These are phyloP conservation scores for Lentinus polychrous DNA, from an alignment of 1,284 basidiomycete genomes.

Conservation along the genomic window DNA sequence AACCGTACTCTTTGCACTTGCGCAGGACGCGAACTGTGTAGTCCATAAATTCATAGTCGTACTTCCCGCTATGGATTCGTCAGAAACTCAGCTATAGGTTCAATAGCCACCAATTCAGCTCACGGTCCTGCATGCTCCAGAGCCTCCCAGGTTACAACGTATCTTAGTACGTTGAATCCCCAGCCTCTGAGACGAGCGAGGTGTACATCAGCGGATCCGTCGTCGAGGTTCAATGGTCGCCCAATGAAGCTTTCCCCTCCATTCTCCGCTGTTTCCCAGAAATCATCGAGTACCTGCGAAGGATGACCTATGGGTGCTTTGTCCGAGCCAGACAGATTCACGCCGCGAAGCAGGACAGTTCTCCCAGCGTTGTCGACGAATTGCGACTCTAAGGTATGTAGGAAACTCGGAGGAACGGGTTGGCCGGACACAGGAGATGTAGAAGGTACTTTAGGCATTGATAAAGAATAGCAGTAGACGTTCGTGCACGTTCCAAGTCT, in stretches of 20 bases:
- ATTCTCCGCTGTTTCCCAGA: constrained; percentile 82
- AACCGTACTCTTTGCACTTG: constrained; percentile 94
- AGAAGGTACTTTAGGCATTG: constrained; percentile 53
- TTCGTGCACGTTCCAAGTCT: no score
- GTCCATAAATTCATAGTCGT: constrained; percentile 90
- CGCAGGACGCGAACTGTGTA: constrained; percentile 83
- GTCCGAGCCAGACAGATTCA: constrained; percentile 86
- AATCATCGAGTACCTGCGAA: constrained; percentile 64
- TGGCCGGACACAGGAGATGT: constrained; percentile 67
- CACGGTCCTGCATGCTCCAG: constrained; percentile 91
- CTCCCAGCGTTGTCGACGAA: constrained; percentile 86
- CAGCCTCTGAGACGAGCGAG: constrained; percentile 80
- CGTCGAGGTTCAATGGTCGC: constrained; percentile 75
- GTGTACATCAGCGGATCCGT: constrained; percentile 86
- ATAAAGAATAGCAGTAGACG: no score
- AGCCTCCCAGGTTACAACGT: constrained; percentile 92
- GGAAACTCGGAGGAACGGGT: constrained; percentile 41
- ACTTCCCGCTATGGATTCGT: constrained; percentile 62
- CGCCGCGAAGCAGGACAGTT: constrained; percentile 81
- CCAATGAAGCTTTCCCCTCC: constrained; percentile 73
- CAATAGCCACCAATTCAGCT: constrained; percentile 27
- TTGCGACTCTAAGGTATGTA: constrained; percentile 65
- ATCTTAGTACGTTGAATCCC: constrained; percentile 94
- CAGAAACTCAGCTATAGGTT: not conserved
- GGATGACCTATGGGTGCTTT: constrained; percentile 78